Percentiles rank a stretch among this genome's conserved stretches.
Conservation (phyloP, 2,329 filamentous ascomycete species). For the Xylaria sp. region DNA sequence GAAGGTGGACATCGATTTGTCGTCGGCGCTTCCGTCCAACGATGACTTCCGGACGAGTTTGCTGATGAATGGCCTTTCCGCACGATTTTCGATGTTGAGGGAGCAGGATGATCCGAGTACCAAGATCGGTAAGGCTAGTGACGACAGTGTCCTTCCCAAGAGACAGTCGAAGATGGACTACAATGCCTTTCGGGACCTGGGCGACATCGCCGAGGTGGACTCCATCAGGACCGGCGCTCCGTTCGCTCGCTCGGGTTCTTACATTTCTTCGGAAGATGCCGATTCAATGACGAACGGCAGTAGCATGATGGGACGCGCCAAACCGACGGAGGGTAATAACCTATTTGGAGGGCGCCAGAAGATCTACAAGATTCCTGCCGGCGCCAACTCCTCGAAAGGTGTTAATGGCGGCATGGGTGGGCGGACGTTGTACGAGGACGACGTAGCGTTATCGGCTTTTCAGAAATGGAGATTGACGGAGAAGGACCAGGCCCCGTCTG, state of each 20-base stretch:
- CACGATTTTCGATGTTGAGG: conserved; percentile 93
- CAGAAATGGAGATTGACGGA: conserved; percentile 71
- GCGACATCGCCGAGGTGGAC: conserved; percentile 89
- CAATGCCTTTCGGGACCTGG: conserved; percentile 60
- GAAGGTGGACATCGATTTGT: conserved; percentile 72
- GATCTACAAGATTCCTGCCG: conserved; percentile 79
- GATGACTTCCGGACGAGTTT: conserved; percentile 96
- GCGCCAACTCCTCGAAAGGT: conserved; percentile 47
- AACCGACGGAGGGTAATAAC: conserved; percentile 86
- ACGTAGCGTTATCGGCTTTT: conserved; percentile 81
- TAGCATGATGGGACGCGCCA: conserved; percentile 82
- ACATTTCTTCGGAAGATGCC: conserved; percentile 67
- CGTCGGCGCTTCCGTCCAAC: conserved; percentile 72
- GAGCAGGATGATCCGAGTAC: conserved; percentile 92
- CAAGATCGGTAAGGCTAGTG: conserved; percentile 89
- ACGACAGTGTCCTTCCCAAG: conserved; percentile 89
- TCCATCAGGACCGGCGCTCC: conserved; percentile 69
- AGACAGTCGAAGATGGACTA: conserved; percentile 80
- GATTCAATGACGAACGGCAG: conserved; percentile 57
- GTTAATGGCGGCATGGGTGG: conserved; percentile 58
- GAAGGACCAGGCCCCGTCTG: conserved; percentile 50
- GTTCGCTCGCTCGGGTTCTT: conserved; percentile 66
- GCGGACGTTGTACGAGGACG: conserved; percentile 80
- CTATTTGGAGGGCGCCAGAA: conserved; percentile 96
- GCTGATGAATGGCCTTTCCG: conserved; percentile 91